Base-by-base conservation (phyloP, 2,329 filamentous ascomycete genomes). In the Sporothrix mexicana region DNA sequence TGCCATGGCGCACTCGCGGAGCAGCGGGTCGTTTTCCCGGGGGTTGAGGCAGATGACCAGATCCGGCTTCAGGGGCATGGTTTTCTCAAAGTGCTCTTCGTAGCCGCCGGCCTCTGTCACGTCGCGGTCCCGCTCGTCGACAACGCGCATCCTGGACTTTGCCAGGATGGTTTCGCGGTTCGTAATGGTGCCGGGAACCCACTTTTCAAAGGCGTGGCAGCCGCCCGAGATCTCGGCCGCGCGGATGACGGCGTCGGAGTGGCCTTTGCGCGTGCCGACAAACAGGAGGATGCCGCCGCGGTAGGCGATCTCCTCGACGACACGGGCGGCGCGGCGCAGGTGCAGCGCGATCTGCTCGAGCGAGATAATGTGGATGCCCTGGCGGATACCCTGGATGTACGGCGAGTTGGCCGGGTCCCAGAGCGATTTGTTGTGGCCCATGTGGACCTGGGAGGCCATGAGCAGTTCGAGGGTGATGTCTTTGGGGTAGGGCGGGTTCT, bases 331-430 rank as follows among this genome's bases (percentile, higher is more conserved):
- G 69, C 96, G 91, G n/a, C 95, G 91, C 72, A 99, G 88, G 82
- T 98, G 92, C 17, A 94, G 92, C 15, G 94, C 94, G 45, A 93
- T 98, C 74, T 90, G 88, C 80, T 99, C 96, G 3, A 98, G 90
- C 10, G 92, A 92, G 81, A 99, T 97, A 80, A 99, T 94, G 83
- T 98, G 95, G 74, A 97, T 91, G 17, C 92, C 94, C 77, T 96
- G 88, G 61, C 96, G 88, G 74, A 97, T 89, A 77, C 96, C 96
- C 80, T 93, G 95, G 80, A 99, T 98, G 84, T 98, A 98, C 77
- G 93, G 89, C 76, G 94, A 91, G 84, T 98, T 99, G 70, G 90
- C 91, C 12, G 96, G 95, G 83, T 99, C 97, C 96, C 96, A 99
- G 68, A 95, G 87, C 74, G 93, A 93, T 0, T 92, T 95, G 78